These are phyloP conservation scores for Trichodelitschia bisporula DNA, from an alignment of 495 filamentous ascomycete species.

Conservation along the genomic window DNA sequence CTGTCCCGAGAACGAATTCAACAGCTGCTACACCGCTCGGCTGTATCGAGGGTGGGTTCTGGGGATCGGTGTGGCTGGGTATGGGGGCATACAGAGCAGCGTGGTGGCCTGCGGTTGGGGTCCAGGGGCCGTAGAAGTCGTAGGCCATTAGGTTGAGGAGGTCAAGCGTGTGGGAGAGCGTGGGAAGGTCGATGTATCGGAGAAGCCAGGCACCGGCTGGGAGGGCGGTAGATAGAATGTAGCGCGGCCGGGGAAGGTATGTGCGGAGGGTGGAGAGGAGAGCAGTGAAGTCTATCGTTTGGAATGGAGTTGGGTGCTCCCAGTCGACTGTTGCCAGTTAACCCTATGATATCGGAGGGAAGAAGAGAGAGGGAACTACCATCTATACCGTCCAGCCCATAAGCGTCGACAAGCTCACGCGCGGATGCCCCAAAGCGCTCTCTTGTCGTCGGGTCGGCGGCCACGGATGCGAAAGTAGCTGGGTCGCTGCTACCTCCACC, in stretches of 20 bases:
- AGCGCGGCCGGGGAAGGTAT: conserved; percentile 47
- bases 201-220: conserved; percentile 56
- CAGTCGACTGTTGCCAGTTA: conserved; percentile 44
- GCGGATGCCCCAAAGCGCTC: conserved; percentile 55
- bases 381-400: conserved; percentile 67
- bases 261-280: conserved; percentile 45
- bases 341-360: background rate
- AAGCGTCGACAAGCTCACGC: conserved; percentile 43
- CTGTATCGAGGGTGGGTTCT: conserved; percentile 19
- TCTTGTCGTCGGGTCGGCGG: conserved; percentile 29
- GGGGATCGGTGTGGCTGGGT: conserved; percentile 2
- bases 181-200: conserved; percentile 46
- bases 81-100: conserved; percentile 51
- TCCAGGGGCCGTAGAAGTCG: conserved; percentile 71
- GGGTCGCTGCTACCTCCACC: conserved; percentile 65
- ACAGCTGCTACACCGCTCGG: conserved; percentile 44
- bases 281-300: conserved; percentile 50
- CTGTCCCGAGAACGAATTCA: conserved; percentile 34
- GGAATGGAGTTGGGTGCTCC: conserved; percentile 50
- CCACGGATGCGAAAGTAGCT: conserved; percentile 45
- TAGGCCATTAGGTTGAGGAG: conserved; percentile 68
- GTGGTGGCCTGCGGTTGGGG: conserved; percentile 43
- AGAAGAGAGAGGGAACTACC: conserved; percentile 23
- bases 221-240: conserved; percentile 55
- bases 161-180: conserved; percentile 43